phyloP scores from a whole-genome alignment of 1,139 yeast genomes.

The Magnusiomyces fungicola region DNA sequence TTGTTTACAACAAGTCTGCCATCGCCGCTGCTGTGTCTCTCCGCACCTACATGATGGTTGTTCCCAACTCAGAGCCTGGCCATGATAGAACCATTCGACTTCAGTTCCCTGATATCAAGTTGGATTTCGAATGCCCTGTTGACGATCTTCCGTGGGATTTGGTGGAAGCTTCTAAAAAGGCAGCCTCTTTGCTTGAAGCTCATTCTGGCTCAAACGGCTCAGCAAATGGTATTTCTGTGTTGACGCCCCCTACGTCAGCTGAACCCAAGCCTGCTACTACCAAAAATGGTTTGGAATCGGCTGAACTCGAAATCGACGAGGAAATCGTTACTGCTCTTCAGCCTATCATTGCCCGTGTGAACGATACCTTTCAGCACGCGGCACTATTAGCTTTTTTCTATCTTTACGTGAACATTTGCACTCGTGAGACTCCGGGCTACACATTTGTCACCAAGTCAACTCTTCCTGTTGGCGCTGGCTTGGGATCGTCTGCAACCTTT shows the following conservation, averaged over 20 bases:
- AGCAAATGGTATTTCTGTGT: background rate
- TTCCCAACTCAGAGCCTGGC: constrained; percentile 27
- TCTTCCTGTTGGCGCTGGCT: constrained; percentile 93
- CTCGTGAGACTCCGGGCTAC: constrained; percentile 41
- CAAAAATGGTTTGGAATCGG: background rate
- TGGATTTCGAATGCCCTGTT: constrained; percentile 56
- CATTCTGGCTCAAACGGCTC: background rate
- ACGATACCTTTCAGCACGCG: constrained; percentile 58
- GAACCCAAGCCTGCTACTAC: background rate
- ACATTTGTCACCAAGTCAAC: constrained; percentile 70
- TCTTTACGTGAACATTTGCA: constrained; percentile 56
- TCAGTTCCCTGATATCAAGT: constrained; percentile 76
- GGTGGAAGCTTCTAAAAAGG: no score
- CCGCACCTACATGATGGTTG: constrained; percentile 69
- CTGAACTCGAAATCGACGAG: constrained; percentile 44
- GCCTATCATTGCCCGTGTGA: constrained; percentile 37
- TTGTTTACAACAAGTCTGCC: constrained; percentile 87
- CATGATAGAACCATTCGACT: constrained; percentile 41
- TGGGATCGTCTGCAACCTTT: constrained; percentile 90
- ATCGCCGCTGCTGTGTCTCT: constrained; percentile 83
- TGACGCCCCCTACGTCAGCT: background rate
- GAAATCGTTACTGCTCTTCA: constrained; percentile 47
- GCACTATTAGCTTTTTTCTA: constrained; percentile 85
- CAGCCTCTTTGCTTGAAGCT: no score
- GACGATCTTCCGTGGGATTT: constrained; percentile 46